Evolutionary conservation across 345 rosid species (phyloP).

Genomic region (Rhodamnia argentea): DNA sequence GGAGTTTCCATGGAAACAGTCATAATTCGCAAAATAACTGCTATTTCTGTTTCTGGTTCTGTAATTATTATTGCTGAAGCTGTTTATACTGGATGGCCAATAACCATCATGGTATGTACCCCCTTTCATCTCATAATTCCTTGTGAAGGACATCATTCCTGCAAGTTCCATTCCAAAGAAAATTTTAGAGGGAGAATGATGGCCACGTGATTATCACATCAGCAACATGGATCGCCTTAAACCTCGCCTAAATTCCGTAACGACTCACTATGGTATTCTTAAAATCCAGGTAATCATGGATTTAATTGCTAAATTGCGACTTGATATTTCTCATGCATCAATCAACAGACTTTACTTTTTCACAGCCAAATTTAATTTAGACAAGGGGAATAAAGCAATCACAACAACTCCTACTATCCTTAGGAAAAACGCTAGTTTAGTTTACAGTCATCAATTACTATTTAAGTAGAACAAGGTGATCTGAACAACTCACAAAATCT

Average conservation of each 20-base stretch:
- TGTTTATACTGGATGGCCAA: slow-evolving; percentile 16
- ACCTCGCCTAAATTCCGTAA: not conserved
- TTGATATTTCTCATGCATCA: not conserved
- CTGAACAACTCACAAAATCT: not conserved
- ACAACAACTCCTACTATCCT: not conserved
- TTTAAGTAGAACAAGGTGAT: not conserved
- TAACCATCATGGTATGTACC: slow-evolving; percentile 17
- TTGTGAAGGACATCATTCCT: slow-evolving; percentile 40
- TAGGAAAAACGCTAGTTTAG: not conserved
- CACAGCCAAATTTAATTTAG: not conserved
- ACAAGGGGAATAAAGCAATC: not conserved
- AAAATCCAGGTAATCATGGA: not conserved
- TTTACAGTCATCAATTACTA: not conserved
- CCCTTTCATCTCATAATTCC: slow-evolving; percentile 35
- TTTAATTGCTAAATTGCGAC: not conserved
- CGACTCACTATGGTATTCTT: not conserved
- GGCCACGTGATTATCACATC: not conserved
- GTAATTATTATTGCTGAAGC: slow-evolving; percentile 8
- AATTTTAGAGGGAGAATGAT: not conserved
- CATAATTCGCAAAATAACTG: slow-evolving; percentile 9
- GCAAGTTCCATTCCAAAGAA: not conserved
- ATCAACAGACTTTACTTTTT: not conserved
- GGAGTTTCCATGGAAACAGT: slow-evolving; percentile 3
- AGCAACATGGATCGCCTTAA: not conserved
- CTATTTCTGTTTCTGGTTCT: slow-evolving; percentile 8